These are phyloP conservation scores for Leccinum longicurvipes DNA, from an alignment of 768 basidiomycete species.

Conservation along the genomic window DNA sequence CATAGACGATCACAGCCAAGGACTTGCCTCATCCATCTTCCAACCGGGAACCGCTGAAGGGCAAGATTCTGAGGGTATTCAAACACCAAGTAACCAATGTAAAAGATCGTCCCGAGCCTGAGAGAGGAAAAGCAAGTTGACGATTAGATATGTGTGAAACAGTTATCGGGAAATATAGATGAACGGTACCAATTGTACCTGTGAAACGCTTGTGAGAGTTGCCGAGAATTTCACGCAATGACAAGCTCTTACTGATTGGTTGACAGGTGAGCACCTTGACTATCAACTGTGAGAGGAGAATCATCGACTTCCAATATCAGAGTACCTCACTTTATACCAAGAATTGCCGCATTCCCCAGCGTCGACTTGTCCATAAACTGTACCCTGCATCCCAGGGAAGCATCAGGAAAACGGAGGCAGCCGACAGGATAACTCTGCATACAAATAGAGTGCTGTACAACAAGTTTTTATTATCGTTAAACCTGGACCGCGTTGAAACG, in stretches of 20 bases:
- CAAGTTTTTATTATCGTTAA: background rate
- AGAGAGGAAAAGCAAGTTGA: background rate
- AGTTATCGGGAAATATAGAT: background rate
- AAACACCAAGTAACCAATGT: slow-evolving; percentile 65
- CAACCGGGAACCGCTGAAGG: slow-evolving; percentile 70
- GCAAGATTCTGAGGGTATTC: slow-evolving; percentile 75
- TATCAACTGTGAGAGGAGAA: slow-evolving; percentile 22
- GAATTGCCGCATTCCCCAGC: slow-evolving; percentile 61
- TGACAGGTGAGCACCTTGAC: slow-evolving; percentile 57
- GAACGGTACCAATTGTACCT: slow-evolving; percentile 63
- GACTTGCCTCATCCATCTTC: slow-evolving; percentile 73
- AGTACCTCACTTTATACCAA: slow-evolving; percentile 58
- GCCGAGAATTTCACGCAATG: background rate
- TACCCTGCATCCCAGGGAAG: slow-evolving; percentile 40
- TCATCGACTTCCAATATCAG: background rate
- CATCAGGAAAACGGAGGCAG: background rate
- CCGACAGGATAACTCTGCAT: background rate
- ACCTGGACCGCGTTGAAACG: background rate
- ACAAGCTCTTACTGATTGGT: slow-evolving; percentile 62
- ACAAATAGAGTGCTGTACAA: slow-evolving; percentile 53
- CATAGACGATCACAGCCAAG: background rate
- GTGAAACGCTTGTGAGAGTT: background rate
- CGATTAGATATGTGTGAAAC: background rate
- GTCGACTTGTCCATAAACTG: slow-evolving; percentile 81
- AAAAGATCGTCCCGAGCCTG: slow-evolving; percentile 77